Evolutionary conservation across 129 eudicot genomes (phyloP).

Genomic region (Kitagawia praeruptora): DNA sequence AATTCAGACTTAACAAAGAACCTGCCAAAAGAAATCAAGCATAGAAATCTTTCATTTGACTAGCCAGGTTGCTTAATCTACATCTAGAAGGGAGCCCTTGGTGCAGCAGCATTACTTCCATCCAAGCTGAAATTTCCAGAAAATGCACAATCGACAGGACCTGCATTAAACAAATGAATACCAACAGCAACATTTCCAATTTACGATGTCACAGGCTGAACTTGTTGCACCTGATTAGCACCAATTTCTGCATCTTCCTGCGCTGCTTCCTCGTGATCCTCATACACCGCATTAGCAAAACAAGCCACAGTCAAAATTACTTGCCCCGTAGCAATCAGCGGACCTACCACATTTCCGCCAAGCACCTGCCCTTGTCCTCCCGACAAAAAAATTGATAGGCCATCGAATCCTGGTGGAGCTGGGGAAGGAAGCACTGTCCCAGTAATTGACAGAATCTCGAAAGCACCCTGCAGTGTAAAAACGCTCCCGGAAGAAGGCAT

Average conservation of each 20-base stretch:
- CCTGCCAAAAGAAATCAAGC: background rate
- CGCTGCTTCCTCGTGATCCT: constrained; percentile 13
- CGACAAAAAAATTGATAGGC: constrained; percentile 38
- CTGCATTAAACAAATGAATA: background rate
- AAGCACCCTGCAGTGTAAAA: constrained; percentile 46
- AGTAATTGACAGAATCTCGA: constrained; percentile 37
- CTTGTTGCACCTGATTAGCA: background rate
- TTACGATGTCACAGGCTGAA: background rate
- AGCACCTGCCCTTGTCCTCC: constrained; percentile 61
- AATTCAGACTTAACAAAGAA: background rate
- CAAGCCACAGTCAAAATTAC: constrained; percentile 55
- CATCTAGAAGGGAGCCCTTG: constrained; percentile 5
- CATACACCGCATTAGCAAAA: constrained; percentile 59
- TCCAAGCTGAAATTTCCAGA: constrained; percentile 35
- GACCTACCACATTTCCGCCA: constrained; percentile 49
- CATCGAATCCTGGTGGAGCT: constrained; percentile 46
- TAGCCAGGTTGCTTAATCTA: background rate
- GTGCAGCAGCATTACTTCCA: constrained; percentile 7
- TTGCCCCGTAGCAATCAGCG: constrained; percentile 35
- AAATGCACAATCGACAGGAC: background rate
- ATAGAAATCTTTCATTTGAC: background rate
- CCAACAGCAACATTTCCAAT: background rate
- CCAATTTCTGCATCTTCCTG: background rate
- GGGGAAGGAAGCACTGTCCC: constrained; percentile 71
- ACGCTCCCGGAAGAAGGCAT: constrained; percentile 27